These are phyloP conservation scores for Fusarium stilboides DNA, from an alignment of 2,329 filamentous ascomycete species.

Conservation along the genomic window DNA sequence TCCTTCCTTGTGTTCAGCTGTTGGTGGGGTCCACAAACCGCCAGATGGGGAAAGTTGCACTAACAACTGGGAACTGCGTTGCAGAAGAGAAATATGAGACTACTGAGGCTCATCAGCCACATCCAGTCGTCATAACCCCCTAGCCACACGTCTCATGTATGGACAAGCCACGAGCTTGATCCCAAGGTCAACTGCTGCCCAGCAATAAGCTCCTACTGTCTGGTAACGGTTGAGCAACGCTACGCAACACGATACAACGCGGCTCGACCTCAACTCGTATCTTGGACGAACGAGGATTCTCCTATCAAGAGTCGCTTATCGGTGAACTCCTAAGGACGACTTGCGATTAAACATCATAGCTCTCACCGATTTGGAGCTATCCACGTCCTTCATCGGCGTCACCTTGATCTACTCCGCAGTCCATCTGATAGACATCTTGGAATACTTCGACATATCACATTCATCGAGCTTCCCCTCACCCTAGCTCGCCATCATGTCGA, in stretches of 20 bases:
- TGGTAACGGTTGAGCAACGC: slow-evolving; percentile 18
- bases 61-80: background rate
- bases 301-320: slow-evolving; percentile 8
- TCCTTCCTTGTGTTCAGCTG: slow-evolving; percentile 14
- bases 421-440: slow-evolving; percentile 17
- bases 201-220: slow-evolving; percentile 37
- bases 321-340: slow-evolving; percentile 24
- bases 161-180: slow-evolving; percentile 25
- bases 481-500: slow-evolving; percentile 57
- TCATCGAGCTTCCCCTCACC: slow-evolving; percentile 10
- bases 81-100: background rate
- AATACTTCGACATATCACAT: slow-evolving; percentile 21
- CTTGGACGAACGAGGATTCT: slow-evolving; percentile 3
- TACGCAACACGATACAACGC: slow-evolving; percentile 11
- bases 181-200: slow-evolving; percentile 34
- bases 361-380: slow-evolving; percentile 28
- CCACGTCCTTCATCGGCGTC: slow-evolving; percentile 22
- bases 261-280: slow-evolving; percentile 8
- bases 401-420: slow-evolving; percentile 31
- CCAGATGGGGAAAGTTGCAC: slow-evolving; percentile 5
- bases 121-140: slow-evolving; percentile 32
- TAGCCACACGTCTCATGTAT: slow-evolving; percentile 5
- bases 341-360: slow-evolving; percentile 11
- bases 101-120: slow-evolving; percentile 28
- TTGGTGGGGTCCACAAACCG: slow-evolving; percentile 9